phyloP scores from a whole-genome alignment of 345 rosid genomes.

The Geranium brycei region DNA sequence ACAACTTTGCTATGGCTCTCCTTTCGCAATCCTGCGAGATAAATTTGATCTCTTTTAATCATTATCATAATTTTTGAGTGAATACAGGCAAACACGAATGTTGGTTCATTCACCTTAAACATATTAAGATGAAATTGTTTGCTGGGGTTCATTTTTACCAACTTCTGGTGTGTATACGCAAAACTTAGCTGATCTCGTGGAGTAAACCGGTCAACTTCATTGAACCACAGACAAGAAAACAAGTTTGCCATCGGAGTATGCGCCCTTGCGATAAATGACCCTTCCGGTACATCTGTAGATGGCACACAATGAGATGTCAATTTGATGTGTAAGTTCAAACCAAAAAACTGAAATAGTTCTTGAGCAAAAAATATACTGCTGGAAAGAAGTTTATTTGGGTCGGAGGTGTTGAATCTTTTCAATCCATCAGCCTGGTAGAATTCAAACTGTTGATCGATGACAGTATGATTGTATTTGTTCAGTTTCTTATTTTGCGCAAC shows the following conservation, averaged over 20 bases:
- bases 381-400: slow-evolving; percentile 80
- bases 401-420: slow-evolving; percentile 56
- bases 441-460: slow-evolving; percentile 69
- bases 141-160: slow-evolving; percentile 64
- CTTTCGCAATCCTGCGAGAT: slow-evolving; percentile 81
- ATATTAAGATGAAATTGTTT: slow-evolving; percentile 77
- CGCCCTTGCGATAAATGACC: slow-evolving; percentile 81
- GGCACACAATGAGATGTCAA: neutral
- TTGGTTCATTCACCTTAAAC: slow-evolving; percentile 58
- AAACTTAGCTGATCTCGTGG: slow-evolving; percentile 97
- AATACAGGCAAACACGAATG: too few relatives aligned
- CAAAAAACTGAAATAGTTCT: neutral
- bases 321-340: neutral
- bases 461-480: slow-evolving; percentile 84
- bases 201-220: slow-evolving; percentile 92
- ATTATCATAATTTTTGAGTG: neutral
- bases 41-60: neutral
- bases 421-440: slow-evolving; percentile 87
- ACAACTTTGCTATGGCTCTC: slow-evolving; percentile 70
- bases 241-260: slow-evolving; percentile 97
- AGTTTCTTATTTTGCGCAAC: slow-evolving; percentile 85
- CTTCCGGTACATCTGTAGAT: slow-evolving; percentile 88
- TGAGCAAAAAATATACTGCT: slow-evolving; percentile 50
- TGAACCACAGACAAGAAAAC: slow-evolving; percentile 98
- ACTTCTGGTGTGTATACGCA: slow-evolving; percentile 71